Base-by-base conservation (phyloP, 148 eudicot genomes). In the Rhododendron williamsianum region DNA sequence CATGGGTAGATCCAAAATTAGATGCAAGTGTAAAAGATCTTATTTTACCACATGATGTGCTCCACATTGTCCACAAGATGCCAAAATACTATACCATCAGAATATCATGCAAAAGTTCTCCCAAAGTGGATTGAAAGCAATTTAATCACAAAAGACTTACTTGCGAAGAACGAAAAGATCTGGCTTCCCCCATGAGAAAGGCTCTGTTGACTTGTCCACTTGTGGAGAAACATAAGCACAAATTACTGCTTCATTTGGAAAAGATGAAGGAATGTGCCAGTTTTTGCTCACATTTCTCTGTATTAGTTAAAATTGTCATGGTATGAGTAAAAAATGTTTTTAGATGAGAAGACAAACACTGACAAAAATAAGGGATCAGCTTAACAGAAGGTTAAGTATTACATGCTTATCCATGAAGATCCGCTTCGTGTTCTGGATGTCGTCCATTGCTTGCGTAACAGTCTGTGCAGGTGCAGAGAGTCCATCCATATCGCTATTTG, bases 201-300 rank as follows among this genome's bases (percentile, higher is more conserved):
- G 93, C 81, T 95, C 99, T 54, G 98, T 95, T 58, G 99, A 97
- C 80, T 93, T 95, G 87, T 97, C 99, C 79, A 97, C 99, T 91
- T 94, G 94, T 65, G 99, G 99, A 89, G 94, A 88, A 78, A 76
- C 87, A 87, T 97, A 97, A 71, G 98, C 99, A 16, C 92, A 90
- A 78, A 97, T 88, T 52, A 97, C 99, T 65, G 91, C 94, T 86
- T 94, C 91, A 81, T 96, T 95, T 63, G 98, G 98, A 87, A 97
- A 97, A 71, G 94, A 85, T 83, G 90, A 90, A 86, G 98, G 97
- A 82, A 96, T 87, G 85, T 96, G 98, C 99, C 99, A 97, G 87
- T 97, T 97, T 90, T 97, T 97, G 91, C 99, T 97, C 83, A 97
- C 96, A 86, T 95, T 97, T 92, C 99, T 95, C 99, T 97, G 92